Conservation (phyloP, 805 yeast genomes). For the Pichia exigua region DNA sequence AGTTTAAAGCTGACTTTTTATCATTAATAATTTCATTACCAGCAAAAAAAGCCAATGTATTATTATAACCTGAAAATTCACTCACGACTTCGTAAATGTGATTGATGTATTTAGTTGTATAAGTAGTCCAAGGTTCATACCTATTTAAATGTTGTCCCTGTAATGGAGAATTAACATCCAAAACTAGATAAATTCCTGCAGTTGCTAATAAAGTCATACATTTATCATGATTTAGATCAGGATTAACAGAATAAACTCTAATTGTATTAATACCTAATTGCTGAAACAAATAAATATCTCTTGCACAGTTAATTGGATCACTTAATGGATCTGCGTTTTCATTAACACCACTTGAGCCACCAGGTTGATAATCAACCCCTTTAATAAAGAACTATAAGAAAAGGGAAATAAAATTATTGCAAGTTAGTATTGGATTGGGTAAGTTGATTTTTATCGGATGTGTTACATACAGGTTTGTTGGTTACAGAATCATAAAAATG, state of each 20-base stretch:
- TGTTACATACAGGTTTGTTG: conserved; percentile 50
- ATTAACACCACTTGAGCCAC: conserved; percentile 78
- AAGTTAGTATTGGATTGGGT: neutral
- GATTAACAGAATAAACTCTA: conserved; percentile 80
- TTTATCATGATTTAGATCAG: conserved; percentile 71
- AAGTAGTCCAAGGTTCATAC: conserved; percentile 89
- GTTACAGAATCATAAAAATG: conserved; percentile 73
- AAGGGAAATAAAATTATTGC: neutral
- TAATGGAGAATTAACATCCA: conserved; percentile 88
- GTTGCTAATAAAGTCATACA: conserved; percentile 89
- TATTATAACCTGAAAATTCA: conserved; percentile 76
- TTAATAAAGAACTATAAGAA: conserved; percentile 53
- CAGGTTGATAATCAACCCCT: conserved; percentile 95
- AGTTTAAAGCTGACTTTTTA: conserved; percentile 51
- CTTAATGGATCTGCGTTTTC: conserved; percentile 64
- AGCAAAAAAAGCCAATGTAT: conserved; percentile 85
- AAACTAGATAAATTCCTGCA: conserved; percentile 85
- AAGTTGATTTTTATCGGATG: too few relatives aligned
- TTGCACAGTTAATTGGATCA: conserved; percentile 60
- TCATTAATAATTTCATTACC: conserved; percentile 91
- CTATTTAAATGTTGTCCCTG: conserved; percentile 74
- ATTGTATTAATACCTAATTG: conserved; percentile 80
- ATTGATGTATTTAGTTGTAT: conserved; percentile 58
- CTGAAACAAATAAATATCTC: conserved; percentile 78
- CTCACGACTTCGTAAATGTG: conserved; percentile 76